phyloP scores from a whole-genome alignment of 805 yeast genomes.

The Zygosaccharomyces bailii region DNA sequence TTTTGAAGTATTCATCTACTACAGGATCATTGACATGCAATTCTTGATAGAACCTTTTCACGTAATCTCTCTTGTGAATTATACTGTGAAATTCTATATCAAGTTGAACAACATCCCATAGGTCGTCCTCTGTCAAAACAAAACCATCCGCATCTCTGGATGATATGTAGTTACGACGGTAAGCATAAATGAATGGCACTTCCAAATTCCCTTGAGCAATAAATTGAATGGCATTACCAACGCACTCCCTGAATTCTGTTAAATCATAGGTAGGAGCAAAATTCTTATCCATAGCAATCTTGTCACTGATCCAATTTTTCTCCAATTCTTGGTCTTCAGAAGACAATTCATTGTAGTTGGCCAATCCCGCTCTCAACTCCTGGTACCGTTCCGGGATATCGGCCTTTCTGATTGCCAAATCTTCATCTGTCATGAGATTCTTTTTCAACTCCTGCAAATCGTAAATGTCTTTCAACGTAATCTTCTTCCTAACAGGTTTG shows the following conservation, averaged over 20 bases:
- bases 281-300: slow-evolving; percentile 55
- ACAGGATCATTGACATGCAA: slow-evolving; percentile 57
- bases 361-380: slow-evolving; percentile 60
- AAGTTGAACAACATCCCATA: slow-evolving; percentile 85
- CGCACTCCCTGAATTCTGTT: slow-evolving; percentile 62
- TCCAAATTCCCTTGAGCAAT: slow-evolving; percentile 76
- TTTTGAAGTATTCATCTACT: slow-evolving; percentile 51
- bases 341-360: slow-evolving; percentile 59
- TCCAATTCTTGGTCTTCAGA: slow-evolving; percentile 69
- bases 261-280: slow-evolving; percentile 38
- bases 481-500: slow-evolving; percentile 30
- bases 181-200: slow-evolving; percentile 94
- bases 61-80: slow-evolving; percentile 64
- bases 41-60: slow-evolving; percentile 52
- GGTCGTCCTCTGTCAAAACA: slow-evolving; percentile 69
- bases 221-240: slow-evolving; percentile 66
- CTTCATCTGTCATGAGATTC: slow-evolving; percentile 87
- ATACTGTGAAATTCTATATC: slow-evolving; percentile 88
- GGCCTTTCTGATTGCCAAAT: slow-evolving; percentile 77
- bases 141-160: slow-evolving; percentile 43
- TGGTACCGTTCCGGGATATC: slow-evolving; percentile 95
- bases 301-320: slow-evolving; percentile 74
- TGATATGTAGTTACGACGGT: slow-evolving; percentile 79
- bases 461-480: slow-evolving; percentile 79
- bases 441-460: slow-evolving; percentile 92